A percentile compares a stretch with the other conserved stretches of the same genome.
These are phyloP conservation scores for Xanthoconium stramineum DNA, from an alignment of 768 basidiomycete genomes.

Conservation along the genomic window DNA sequence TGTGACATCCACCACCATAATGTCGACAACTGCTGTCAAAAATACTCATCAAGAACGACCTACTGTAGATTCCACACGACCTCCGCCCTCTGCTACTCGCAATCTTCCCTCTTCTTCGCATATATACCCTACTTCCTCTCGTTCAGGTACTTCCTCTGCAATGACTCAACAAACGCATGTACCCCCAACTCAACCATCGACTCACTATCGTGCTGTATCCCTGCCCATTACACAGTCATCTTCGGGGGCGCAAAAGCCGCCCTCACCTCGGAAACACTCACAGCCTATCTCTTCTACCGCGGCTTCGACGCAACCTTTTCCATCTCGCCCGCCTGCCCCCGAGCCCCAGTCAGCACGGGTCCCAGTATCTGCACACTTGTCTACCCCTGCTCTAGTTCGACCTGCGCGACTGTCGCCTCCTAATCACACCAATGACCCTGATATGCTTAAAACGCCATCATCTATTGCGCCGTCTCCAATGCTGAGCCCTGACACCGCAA, in stretches of 20 bases:
- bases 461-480: constrained; percentile 54
- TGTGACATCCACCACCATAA: constrained; percentile 2
- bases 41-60: constrained; percentile 21
- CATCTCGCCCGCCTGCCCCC: constrained; percentile 19
- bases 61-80: constrained; percentile 18
- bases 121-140: constrained; percentile 22
- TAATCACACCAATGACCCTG: constrained; percentile 44
- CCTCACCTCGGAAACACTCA: constrained; percentile 28
- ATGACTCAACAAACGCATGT: constrained; percentile 21
- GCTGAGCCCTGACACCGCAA: constrained; percentile 33
- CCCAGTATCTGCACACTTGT: constrained; percentile 29
- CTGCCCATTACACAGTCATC: constrained; percentile 28
- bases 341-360: constrained; percentile 24
- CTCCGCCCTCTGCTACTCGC: constrained; percentile 20
- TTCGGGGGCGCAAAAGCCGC: constrained; percentile 19
- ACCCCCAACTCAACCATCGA: constrained; percentile 18
- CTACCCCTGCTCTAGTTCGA: constrained; percentile 31
- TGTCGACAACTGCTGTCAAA: constrained; percentile 15
- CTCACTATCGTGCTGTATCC: constrained; percentile 38
- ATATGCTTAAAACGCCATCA: constrained; percentile 60
- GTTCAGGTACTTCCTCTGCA: constrained; percentile 18
- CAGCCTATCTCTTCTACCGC: constrained; percentile 26
- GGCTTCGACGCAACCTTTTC: constrained; percentile 30
- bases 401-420: constrained; percentile 21
- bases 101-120: constrained; percentile 19